Base-by-base conservation (phyloP, 163 green algal species). In the Chloromonas sp. region DNA sequence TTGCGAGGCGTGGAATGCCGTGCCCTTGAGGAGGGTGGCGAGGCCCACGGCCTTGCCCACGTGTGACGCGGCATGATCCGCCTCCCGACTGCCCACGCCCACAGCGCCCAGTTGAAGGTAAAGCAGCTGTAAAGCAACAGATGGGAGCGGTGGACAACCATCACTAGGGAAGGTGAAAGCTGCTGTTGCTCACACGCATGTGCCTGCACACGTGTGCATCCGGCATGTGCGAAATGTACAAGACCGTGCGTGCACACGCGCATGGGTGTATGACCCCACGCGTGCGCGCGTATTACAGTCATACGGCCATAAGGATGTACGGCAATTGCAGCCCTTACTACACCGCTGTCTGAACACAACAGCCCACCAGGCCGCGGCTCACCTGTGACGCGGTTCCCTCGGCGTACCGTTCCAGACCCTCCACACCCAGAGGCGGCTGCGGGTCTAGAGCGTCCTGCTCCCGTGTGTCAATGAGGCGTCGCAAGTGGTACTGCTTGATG, bases 1-100 rank as follows among this genome's bases (percentile, higher is more conserved):
- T 60, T 70, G 60, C 11, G 71, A 80, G 2, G 89, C 90, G 82
- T 94, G 89, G 77, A 87, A 83, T 1, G 85, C 78, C 1, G 91
- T 95, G 59, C 92, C 93, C 0, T 92, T 88, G 71, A 98, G 88
- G 60, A 96, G 82, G 2, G 87, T 90, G 0, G 88, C 82, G 3
- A 98, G 86, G 70, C 94, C 95, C 8, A 94, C 86, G 1, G 94
- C 94, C 81, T 95, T 96, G 58, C 96, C 96, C 61, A 98, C 79
- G 83, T 98, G 94, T 0, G 91, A 94, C 0, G 94, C 93, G 1
- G 93, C 95, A 79, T 97, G 92, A 78, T 98, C 94, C 0, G 91
- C 91, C 0, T 95, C 89, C 15, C 78, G 5, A 83, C 88, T 88
- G 57, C 84, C 78, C 1, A 93, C 71, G 0, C 90, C 86, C 36